Evolutionary conservation across 2,329 filamentous ascomycete species (phyloP).

Genomic region (Metarhizium guizhouense): DNA sequence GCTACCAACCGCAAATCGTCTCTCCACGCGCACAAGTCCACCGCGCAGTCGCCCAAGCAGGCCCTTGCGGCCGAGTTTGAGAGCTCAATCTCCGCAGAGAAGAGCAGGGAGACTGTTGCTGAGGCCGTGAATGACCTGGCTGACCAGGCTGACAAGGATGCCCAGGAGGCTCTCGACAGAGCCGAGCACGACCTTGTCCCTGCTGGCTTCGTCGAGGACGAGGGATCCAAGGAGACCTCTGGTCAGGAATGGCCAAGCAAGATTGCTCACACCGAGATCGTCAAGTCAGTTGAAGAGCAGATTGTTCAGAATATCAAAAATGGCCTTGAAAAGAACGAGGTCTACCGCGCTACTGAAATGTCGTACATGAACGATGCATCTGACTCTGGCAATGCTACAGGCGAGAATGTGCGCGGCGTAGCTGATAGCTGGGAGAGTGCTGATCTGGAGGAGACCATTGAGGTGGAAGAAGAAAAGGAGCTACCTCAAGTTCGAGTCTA

Average conservation of each 20-base stretch:
- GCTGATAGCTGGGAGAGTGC: conserved; percentile 91
- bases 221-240: conserved; percentile 18
- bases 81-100: conserved; percentile 29
- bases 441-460: conserved; percentile 58
- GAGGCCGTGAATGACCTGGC: conserved; percentile 62
- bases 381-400: conserved; percentile 36
- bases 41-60: conserved; percentile 12
- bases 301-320: conserved; percentile 31
- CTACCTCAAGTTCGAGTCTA: conserved; percentile 66
- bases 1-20: conserved; percentile 27
- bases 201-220: conserved; percentile 27
- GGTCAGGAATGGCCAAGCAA: conserved; percentile 9
- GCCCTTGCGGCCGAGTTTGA: conserved; percentile 23
- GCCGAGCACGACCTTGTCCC: conserved; percentile 41
- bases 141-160: conserved; percentile 39
- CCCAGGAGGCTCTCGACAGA: conserved; percentile 56
- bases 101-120: conserved; percentile 63
- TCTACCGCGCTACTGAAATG: conserved; percentile 32
- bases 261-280: neutral
- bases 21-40: conserved; percentile 17
- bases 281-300: conserved; percentile 10
- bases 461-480: conserved; percentile 61
- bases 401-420: conserved; percentile 50
- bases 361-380: conserved; percentile 37
- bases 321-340: conserved; percentile 43